Conservation (phyloP, 768 basidiomycete genomes). For the Cystofilobasidium macerans region DNA sequence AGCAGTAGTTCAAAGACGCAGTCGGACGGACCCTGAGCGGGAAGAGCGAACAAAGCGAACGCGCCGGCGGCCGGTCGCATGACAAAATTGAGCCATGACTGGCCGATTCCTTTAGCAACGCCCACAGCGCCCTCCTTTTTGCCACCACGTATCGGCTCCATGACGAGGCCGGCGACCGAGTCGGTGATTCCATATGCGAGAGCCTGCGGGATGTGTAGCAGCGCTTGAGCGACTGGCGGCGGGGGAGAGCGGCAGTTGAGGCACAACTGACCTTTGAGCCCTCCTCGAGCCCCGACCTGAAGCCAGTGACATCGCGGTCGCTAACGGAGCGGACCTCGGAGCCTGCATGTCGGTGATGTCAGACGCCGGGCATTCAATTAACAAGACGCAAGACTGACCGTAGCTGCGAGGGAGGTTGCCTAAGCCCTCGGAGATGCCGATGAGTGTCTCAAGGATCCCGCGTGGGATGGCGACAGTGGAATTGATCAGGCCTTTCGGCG, state of each 20-base stretch:
- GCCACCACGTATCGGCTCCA: slow-evolving; percentile 40
- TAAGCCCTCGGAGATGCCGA: slow-evolving; percentile 44
- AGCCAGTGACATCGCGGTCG: slow-evolving; percentile 42
- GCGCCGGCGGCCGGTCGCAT: slow-evolving; percentile 36
- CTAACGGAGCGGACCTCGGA: slow-evolving; percentile 39
- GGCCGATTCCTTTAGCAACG: slow-evolving; percentile 38
- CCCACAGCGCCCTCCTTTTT: slow-evolving; percentile 41
- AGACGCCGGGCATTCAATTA: neutral
- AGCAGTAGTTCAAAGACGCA: neutral
- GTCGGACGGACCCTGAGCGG: neutral
- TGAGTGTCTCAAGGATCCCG: slow-evolving; percentile 30
- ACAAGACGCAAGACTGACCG: slow-evolving; percentile 22
- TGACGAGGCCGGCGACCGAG: slow-evolving; percentile 41
- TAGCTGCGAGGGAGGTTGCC: slow-evolving; percentile 42
- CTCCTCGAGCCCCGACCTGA: slow-evolving; percentile 44
- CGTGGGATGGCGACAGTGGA: slow-evolving; percentile 46
- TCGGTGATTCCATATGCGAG: slow-evolving; percentile 40
- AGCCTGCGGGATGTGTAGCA: too few relatives aligned
- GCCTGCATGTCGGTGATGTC: slow-evolving; percentile 24
- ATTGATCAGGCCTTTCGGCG: slow-evolving; percentile 43
- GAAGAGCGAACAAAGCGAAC: slow-evolving; percentile 7
- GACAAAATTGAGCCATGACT: slow-evolving; percentile 38
- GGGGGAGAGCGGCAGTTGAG: neutral
- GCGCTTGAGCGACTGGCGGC: neutral
- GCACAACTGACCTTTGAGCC: slow-evolving; percentile 42